Conservation (phyloP, 371 early-diverging fungal species). For the Syncephalastrum racemosum region DNA sequence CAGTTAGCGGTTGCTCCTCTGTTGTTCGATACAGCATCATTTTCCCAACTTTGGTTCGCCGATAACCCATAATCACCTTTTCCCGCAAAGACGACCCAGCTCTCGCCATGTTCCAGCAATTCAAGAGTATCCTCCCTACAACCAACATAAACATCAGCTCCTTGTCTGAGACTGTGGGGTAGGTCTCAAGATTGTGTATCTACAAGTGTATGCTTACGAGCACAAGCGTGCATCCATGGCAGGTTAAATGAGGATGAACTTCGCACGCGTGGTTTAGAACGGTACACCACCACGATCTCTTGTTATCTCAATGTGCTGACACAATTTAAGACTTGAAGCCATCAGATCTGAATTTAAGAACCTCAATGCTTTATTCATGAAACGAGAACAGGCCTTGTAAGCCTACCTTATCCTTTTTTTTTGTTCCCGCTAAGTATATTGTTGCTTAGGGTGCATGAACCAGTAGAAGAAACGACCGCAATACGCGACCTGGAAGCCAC, state of each 20-base stretch:
- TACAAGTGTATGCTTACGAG: background rate
- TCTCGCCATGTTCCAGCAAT: slow-evolving; percentile 43
- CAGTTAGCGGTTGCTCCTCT: too few relatives aligned
- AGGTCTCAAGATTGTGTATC: background rate
- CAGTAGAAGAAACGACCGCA: slow-evolving; percentile 7
- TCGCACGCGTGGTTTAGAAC: slow-evolving; percentile 24
- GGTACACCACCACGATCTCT: slow-evolving; percentile 10
- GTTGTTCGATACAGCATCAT: too few relatives aligned
- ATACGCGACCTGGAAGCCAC: slow-evolving; percentile 24
- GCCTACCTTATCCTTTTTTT: background rate
- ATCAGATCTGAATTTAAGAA: slow-evolving; percentile 33
- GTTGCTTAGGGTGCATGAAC: background rate
- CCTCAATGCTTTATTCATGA: slow-evolving; percentile 24
- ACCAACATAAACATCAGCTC: slow-evolving; percentile 36
- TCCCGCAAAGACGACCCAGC: too few relatives aligned
- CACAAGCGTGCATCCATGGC: background rate
- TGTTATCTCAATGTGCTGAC: background rate
- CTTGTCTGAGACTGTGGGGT: slow-evolving; percentile 40
- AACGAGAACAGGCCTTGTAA: slow-evolving; percentile 24
- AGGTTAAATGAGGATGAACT: slow-evolving; percentile 32
- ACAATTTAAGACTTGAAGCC: slow-evolving; percentile 24
- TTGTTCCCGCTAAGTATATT: background rate
- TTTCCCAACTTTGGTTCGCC: too few relatives aligned
- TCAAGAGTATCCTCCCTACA: slow-evolving; percentile 42
- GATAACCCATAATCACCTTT: too few relatives aligned